Evolutionary conservation across 169 alveolate genomes (phyloP).

Genomic region (Plasmodium berghei): DNA sequence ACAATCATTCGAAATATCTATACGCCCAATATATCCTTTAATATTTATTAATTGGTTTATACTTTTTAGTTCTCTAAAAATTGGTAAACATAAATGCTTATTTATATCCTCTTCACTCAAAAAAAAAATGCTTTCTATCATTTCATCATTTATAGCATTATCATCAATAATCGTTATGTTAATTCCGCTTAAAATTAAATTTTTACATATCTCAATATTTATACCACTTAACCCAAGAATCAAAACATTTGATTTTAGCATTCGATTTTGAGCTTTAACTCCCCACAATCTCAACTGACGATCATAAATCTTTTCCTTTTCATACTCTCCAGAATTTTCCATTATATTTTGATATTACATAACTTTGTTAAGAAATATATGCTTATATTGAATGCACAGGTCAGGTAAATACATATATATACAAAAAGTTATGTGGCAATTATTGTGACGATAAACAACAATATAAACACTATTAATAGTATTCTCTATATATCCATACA

Average conservation of each 20-base stretch:
- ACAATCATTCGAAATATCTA: constrained; percentile 30
- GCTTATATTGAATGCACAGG: no score
- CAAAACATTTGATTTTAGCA: constrained; percentile 52
- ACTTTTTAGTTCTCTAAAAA: constrained; percentile 71
- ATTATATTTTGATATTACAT: neutral
- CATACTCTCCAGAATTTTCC: constrained; percentile 58
- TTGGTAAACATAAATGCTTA: constrained; percentile 34
- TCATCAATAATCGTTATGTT: constrained; percentile 80
- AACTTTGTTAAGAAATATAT: no score
- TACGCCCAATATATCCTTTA: constrained; percentile 65
- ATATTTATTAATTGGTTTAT: constrained; percentile 66
- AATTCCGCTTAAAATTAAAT: constrained; percentile 53
- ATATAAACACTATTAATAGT: no score
- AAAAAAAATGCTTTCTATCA: constrained; percentile 79
- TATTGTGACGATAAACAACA: no score
- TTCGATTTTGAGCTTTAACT: constrained; percentile 81
- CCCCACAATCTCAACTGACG: constrained; percentile 88
- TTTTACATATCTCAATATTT: constrained; percentile 63
- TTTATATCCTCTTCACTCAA: constrained; percentile 56
- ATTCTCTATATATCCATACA: no score
- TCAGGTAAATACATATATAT: no score
- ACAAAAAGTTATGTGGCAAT: no score
- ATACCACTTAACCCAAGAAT: constrained; percentile 61
- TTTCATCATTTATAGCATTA: constrained; percentile 82
- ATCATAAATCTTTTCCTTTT: constrained; percentile 78